Evolutionary conservation across 2,329 filamentous ascomycete genomes (phyloP).

Genomic region (Penicillium sp.): DNA sequence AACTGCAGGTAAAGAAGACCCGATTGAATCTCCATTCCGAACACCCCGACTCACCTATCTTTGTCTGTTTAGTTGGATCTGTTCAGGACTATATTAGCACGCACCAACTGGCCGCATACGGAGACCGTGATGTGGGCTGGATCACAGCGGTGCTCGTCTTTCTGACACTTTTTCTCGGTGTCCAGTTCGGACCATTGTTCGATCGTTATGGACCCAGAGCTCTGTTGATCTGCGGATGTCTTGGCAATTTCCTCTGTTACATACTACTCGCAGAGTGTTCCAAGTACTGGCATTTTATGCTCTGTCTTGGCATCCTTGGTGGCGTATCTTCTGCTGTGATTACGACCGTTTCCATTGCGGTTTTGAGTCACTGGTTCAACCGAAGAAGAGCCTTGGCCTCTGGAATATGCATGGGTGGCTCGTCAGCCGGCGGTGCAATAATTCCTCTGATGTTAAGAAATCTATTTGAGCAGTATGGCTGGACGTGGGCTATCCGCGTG

Average conservation of each 20-base stretch:
- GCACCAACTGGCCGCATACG: constrained; percentile 48
- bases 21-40: not conserved
- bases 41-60: not conserved
- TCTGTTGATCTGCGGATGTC: constrained; percentile 42
- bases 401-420: constrained; percentile 44
- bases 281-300: constrained; percentile 53
- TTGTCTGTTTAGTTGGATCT: constrained; percentile 44
- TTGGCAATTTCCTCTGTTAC: constrained; percentile 43
- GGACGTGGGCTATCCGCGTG: constrained; percentile 39
- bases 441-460: constrained; percentile 39
- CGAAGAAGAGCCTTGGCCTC: constrained; percentile 39
- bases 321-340: constrained; percentile 39
- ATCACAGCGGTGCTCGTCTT: constrained; percentile 52
- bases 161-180: constrained; percentile 47
- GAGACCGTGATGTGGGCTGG: constrained; percentile 52
- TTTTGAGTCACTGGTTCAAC: constrained; percentile 46
- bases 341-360: constrained; percentile 40
- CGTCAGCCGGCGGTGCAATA: constrained; percentile 39
- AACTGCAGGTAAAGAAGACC: constrained; percentile 31
- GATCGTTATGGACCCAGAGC: constrained; percentile 50
- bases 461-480: constrained; percentile 37
- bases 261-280: constrained; percentile 51
- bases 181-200: constrained; percentile 53
- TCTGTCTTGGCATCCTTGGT: constrained; percentile 39
- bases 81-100: constrained; percentile 51